phyloP scores from a whole-genome alignment of 202 grass and related monocot genomes.

The Saccharum hybrid region DNA sequence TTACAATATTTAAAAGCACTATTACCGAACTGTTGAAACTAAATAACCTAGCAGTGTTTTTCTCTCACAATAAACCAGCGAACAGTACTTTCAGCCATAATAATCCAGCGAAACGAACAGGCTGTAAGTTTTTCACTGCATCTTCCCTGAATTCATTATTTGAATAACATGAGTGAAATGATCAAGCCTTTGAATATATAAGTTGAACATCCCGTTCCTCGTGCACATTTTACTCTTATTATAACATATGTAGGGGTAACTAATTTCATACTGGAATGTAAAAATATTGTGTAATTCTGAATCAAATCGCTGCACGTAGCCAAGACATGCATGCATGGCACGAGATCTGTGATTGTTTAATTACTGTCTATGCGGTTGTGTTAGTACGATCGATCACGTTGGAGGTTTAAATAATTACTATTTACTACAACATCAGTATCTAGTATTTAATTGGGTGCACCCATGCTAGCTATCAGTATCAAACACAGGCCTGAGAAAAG shows the following conservation, averaged over 20 bases:
- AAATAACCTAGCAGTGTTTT: too few relatives aligned
- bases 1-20: not conserved
- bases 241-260: not conserved
- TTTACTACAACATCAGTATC: not conserved
- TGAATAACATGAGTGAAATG: not conserved
- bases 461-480: slow-evolving; percentile 23
- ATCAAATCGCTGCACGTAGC: not conserved
- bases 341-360: not conserved
- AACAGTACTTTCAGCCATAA: too few relatives aligned
- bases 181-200: not conserved
- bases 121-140: not conserved
- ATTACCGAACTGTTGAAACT: not conserved
- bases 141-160: not conserved
- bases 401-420: not conserved
- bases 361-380: not conserved
- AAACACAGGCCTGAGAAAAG: slow-evolving; percentile 4
- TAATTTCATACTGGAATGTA: not conserved
- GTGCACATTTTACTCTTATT: not conserved
- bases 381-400: slow-evolving; percentile 25
- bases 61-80: too few relatives aligned
- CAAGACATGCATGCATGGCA: not conserved
- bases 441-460: slow-evolving; percentile 29
- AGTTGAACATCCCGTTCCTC: not conserved
- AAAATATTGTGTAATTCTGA: not conserved
- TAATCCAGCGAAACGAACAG: too few relatives aligned